phyloP scores from a whole-genome alignment of 2,329 filamentous ascomycete species.

The Pestalotiopsis sp. region DNA sequence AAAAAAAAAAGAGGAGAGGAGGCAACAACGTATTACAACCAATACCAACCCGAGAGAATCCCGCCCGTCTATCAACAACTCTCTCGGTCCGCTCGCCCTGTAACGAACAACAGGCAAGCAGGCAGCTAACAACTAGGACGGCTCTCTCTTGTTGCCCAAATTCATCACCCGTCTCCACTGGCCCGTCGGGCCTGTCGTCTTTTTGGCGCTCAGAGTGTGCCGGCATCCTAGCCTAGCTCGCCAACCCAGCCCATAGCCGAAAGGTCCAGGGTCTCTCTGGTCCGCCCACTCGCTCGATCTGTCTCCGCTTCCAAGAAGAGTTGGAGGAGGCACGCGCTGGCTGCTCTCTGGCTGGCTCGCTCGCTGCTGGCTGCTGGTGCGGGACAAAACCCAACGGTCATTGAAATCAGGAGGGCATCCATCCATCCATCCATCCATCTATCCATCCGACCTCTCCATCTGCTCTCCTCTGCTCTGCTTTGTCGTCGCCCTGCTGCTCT shows the following conservation, averaged over 20 bases:
- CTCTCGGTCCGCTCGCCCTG: conserved; percentile 3
- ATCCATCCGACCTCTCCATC: not conserved
- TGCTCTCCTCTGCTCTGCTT: not conserved
- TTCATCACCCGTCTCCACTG: not conserved
- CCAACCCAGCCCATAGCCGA: not conserved
- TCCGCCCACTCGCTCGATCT: conserved; percentile 3
- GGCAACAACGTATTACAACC: not conserved
- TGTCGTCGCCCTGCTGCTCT: too few species aligned
- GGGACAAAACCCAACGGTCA: conserved; percentile 10
- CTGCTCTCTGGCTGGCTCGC: not conserved
- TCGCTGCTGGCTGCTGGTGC: not conserved
- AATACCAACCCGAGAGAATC: not conserved
- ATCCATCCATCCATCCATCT: not conserved
- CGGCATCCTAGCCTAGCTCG: conserved; percentile 9
- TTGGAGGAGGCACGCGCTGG: not conserved
- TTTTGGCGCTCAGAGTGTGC: conserved; percentile 10
- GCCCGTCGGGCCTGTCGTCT: conserved; percentile 1
- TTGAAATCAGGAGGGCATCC: conserved; percentile 5
- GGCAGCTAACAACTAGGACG: not conserved
- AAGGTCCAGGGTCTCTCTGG: conserved; percentile 2
- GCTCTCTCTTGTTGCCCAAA: not conserved
- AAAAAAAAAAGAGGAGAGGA: not conserved
- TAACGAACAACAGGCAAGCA: not conserved
- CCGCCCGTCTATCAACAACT: conserved; percentile 1
- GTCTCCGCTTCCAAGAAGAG: not conserved